These are phyloP conservation scores for Umbelopsis ramanniana DNA, from an alignment of 192 early-diverging fungal species.

Conservation along the genomic window DNA sequence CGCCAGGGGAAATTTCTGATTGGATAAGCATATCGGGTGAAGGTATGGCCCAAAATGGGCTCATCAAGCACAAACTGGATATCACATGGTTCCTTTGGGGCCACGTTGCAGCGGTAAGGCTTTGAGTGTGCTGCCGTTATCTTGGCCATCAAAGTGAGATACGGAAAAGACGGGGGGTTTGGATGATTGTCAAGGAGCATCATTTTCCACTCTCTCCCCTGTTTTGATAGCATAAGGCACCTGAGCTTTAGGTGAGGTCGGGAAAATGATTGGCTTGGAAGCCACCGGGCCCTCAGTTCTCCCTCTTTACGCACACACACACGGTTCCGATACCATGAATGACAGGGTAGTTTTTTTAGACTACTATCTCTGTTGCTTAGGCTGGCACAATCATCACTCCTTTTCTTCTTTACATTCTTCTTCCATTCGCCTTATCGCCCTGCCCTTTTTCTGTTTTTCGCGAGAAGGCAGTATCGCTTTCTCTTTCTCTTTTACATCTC, in stretches of 20 bases:
- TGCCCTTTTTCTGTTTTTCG: neutral
- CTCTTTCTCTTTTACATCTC: neutral
- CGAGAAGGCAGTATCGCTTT: neutral
- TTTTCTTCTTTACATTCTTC: neutral
- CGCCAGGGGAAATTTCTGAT: neutral
- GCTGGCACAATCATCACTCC: neutral
- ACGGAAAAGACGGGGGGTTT: conserved; percentile 6
- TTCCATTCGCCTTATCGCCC: neutral
- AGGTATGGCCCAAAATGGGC: neutral
- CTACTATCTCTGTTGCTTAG: neutral
- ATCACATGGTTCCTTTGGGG: conserved; percentile 9
- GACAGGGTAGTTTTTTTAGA: conserved; percentile 21
- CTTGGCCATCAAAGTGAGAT: neutral
- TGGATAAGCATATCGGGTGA: neutral
- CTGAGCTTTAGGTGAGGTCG: neutral
- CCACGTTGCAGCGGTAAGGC: conserved; percentile 17
- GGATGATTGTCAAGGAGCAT: neutral
- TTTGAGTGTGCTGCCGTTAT: conserved; percentile 3
- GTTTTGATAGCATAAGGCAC: neutral
- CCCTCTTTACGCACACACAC: conserved; percentile 15
- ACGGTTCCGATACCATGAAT: conserved; percentile 1
- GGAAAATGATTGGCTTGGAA: conserved; percentile 24
- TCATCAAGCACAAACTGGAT: neutral
- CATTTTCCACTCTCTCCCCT: neutral
- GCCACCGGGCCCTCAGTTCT: conserved; percentile 14